Conservation (phyloP, 1,284 basidiomycete species). For the Rhodotorula sp. region DNA sequence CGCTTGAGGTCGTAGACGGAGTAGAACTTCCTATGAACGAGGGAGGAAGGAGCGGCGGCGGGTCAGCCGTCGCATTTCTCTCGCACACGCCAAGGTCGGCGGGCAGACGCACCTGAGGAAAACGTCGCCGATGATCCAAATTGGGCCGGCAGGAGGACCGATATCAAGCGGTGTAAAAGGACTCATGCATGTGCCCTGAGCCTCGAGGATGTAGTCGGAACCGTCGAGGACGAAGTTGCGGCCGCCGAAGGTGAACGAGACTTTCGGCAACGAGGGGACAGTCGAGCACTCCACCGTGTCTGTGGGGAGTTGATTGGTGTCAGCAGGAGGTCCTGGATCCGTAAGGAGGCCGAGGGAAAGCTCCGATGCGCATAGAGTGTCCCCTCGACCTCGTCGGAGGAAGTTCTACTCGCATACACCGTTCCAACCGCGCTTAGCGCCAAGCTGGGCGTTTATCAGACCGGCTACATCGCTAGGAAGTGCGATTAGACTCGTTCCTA, state of each 20-base stretch:
- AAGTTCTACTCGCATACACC: too few relatives aligned
- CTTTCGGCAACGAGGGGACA: conserved; percentile 77
- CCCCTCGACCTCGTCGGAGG: too few relatives aligned
- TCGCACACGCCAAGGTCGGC: too few relatives aligned
- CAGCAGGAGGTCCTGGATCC: too few relatives aligned
- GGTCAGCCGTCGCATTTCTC: too few relatives aligned
- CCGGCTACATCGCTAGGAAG: conserved; percentile 93
- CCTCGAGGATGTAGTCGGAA: conserved; percentile 83
- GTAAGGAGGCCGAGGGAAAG: too few relatives aligned
- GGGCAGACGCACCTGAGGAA: conserved; percentile 46
- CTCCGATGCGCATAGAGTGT: conserved; percentile 52
- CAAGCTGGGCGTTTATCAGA: conserved; percentile 88
- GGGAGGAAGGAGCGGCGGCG: background rate
- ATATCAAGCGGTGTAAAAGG: conserved; percentile 88
- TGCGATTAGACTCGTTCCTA: conserved; percentile 84
- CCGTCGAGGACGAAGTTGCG: too few relatives aligned
- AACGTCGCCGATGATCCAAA: conserved; percentile 49
- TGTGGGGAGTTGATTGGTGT: too few relatives aligned
- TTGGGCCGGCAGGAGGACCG: conserved; percentile 68
- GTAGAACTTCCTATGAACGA: too few relatives aligned
- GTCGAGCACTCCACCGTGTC: conserved; percentile 83
- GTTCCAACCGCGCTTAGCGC: too few relatives aligned
- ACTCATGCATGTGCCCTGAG: conserved; percentile 83
- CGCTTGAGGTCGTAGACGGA: conserved; percentile 74
- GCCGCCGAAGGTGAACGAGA: conserved; percentile 80